Base-by-base conservation (phyloP, 768 basidiomycete species). In the Podaxis sp. region DNA sequence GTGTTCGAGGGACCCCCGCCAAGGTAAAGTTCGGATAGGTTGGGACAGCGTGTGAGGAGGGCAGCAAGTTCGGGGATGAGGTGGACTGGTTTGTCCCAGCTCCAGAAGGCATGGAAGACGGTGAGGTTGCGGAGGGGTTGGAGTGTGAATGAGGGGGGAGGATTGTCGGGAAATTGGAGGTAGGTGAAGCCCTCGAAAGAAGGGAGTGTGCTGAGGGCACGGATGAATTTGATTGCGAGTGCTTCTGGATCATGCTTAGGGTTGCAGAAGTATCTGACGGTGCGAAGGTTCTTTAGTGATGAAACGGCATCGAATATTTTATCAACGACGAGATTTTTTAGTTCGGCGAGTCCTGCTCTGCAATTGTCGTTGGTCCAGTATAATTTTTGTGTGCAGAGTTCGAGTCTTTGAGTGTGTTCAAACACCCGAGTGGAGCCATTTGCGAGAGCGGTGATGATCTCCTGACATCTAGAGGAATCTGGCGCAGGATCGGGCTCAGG, bases 401-500 rank as follows among this genome's bases (percentile, higher is more conserved):
- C 4, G 11, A 59, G 50, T 6, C 9, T 51, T n/a, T 28, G 51
- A 9, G 57, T 59, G 27, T 59, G 27, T 5, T 52, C 48, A 16
- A 59, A 59, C 13, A 32, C 57, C 1, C 16, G 36, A 5, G 50
- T 52, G 4, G 57, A 51, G 14, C 37, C 21, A 4, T 35, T 38
- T 4, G 57, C 57, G 7, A 59, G 38, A 16, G 57, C 57, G 3
- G 11, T 28, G 18, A 59, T 59, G 21, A 59, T 59, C n/a, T 59
- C 57, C 5, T 51, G 57, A 40, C 57, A 59, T 5, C 57, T 27
- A 5, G 16, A 16, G 35, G 6, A 50, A 35, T 51, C 38, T 18
- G 14, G 35, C 6, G 57, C 21, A 7, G n/a, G 5, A 14, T 42
- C 40, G 18, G 21, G n/a, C 3, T 35, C 25, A 18, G 4, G 3